Evolutionary conservation across 2,329 filamentous ascomycete species (phyloP).

Genomic region (Mycogone perniciosa): DNA sequence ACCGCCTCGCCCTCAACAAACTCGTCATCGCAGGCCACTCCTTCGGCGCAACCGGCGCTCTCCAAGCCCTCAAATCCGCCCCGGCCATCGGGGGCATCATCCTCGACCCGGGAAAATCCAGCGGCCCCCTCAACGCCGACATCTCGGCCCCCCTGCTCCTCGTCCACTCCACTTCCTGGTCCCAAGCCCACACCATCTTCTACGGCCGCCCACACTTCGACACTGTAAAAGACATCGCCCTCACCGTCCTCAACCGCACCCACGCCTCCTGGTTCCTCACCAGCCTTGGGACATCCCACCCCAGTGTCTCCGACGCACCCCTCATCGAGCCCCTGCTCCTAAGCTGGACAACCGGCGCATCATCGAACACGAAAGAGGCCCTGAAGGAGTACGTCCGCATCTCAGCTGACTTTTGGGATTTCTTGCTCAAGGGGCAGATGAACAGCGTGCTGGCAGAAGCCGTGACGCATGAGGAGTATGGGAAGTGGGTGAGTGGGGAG

Average conservation of each 20-base stretch:
- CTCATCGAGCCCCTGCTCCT: constrained; percentile 56
- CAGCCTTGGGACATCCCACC: constrained; percentile 50
- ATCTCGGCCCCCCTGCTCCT: constrained; percentile 53
- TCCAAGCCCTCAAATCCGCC: constrained; percentile 51
- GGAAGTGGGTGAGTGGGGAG: constrained; percentile 33
- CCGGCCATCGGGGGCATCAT: constrained; percentile 51
- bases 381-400: constrained; percentile 55
- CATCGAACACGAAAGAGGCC: constrained; percentile 49
- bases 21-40: constrained; percentile 58
- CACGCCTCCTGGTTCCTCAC: constrained; percentile 50
- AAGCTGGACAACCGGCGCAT: constrained; percentile 55
- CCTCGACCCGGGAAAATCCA: constrained; percentile 60
- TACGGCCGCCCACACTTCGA: constrained; percentile 60
- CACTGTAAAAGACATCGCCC: constrained; percentile 51
- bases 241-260: constrained; percentile 36
- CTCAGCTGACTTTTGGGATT: constrained; percentile 51
- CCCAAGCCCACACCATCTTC: constrained; percentile 46
- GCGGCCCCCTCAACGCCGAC: constrained; percentile 54
- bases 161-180: constrained; percentile 61
- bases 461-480: constrained; percentile 37
- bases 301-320: constrained; percentile 60
- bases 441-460: constrained; percentile 44
- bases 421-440: constrained; percentile 29
- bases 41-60: constrained; percentile 58
- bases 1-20: constrained; percentile 46